These are phyloP conservation scores for Adansonia madagascariensis DNA, from an alignment of 441 rosid genomes.

Conservation along the genomic window DNA sequence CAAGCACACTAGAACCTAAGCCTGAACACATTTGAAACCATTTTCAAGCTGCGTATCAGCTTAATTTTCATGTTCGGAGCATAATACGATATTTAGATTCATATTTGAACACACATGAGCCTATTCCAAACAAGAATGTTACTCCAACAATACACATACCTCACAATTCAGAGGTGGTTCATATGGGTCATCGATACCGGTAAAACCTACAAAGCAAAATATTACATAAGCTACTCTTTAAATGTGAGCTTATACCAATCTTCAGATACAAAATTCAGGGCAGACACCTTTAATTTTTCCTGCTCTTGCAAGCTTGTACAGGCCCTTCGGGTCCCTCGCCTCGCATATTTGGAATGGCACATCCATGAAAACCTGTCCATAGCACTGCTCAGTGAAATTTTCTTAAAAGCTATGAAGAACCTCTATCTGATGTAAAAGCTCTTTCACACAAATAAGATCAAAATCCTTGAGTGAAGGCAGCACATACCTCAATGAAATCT, in stretches of 20 bases:
- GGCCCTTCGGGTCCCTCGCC: slow-evolving; percentile 74
- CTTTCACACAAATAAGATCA: slow-evolving; percentile 9
- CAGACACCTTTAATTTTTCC: slow-evolving; percentile 67
- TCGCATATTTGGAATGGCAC: slow-evolving; percentile 66
- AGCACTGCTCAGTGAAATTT: slow-evolving; percentile 15
- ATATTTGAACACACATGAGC: slow-evolving; percentile 7
- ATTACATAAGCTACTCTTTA: slow-evolving; percentile 6
- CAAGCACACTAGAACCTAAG: not conserved
- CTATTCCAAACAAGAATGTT: slow-evolving; percentile 5
- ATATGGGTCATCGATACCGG: slow-evolving; percentile 71
- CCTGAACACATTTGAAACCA: slow-evolving; percentile 3
- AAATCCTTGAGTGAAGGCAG: not conserved
- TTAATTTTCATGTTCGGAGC: not conserved
- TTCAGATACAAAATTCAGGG: slow-evolving; percentile 20
- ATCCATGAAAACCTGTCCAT: slow-evolving; percentile 64
- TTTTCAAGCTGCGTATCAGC: not conserved
- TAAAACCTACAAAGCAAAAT: slow-evolving; percentile 50
- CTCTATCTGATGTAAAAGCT: not conserved
- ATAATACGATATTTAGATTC: not conserved
- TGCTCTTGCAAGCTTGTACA: slow-evolving; percentile 76
- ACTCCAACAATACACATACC: slow-evolving; percentile 39
- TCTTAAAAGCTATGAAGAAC: slow-evolving; percentile 9
- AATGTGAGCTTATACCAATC: slow-evolving; percentile 14
- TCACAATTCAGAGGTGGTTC: slow-evolving; percentile 72
- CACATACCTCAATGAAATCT: slow-evolving; percentile 64